These are phyloP conservation scores for Raffaelea arxii DNA, from an alignment of 2,329 filamentous ascomycete species.

Conservation along the genomic window DNA sequence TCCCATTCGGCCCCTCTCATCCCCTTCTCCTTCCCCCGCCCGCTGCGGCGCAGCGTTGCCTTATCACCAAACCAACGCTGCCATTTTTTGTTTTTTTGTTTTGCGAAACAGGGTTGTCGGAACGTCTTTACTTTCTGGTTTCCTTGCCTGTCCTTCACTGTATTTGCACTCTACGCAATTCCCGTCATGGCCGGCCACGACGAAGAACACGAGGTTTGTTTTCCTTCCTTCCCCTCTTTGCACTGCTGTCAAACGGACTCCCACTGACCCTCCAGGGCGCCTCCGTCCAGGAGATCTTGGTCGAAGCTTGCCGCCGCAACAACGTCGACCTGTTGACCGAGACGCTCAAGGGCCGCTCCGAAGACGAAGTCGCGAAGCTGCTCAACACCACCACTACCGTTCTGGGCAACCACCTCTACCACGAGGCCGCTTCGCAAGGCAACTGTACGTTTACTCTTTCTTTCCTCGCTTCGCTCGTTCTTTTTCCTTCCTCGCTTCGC, in stretches of 20 bases:
- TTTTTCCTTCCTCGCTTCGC: background rate
- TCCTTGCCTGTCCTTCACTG: too few relatives aligned
- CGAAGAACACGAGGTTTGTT: conserved; percentile 22
- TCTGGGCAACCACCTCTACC: conserved; percentile 80
- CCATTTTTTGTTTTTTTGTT: too few relatives aligned
- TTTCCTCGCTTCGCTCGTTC: background rate
- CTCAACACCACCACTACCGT: conserved; percentile 81
- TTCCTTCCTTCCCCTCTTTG: background rate
- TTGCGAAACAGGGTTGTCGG: too few relatives aligned
- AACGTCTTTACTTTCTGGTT: too few relatives aligned
- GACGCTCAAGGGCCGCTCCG: conserved; percentile 52
- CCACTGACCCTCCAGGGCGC: conserved; percentile 54
- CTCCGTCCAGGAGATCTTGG: conserved; percentile 70
- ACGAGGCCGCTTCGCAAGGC: conserved; percentile 77
- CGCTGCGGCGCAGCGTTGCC: too few relatives aligned
- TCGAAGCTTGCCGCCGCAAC: conserved; percentile 89
- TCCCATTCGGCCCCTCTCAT: too few relatives aligned
- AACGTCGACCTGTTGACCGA: conserved; percentile 78
- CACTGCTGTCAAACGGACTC: conserved; percentile 3
- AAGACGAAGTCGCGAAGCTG: conserved; percentile 60
- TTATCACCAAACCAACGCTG: too few relatives aligned
- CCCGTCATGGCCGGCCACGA: conserved; percentile 19
- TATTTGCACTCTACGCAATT: too few relatives aligned
- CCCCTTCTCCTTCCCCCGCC: too few relatives aligned
- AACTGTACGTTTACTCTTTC: conserved; percentile 55